phyloP scores from a whole-genome alignment of 2,329 filamentous ascomycete genomes.

The Dactylellina haptotyla region DNA sequence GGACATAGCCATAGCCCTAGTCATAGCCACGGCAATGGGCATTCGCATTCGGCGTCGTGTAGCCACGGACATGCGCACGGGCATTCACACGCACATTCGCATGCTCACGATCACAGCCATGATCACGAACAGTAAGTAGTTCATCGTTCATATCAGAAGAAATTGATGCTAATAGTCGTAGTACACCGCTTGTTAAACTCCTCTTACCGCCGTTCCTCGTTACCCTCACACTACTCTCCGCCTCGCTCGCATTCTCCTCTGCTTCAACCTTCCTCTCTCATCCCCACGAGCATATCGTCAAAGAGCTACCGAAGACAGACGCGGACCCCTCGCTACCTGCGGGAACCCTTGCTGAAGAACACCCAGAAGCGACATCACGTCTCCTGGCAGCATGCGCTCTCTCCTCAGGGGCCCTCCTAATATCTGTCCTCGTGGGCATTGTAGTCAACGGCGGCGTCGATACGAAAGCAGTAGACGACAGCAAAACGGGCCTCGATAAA shows the following conservation, averaged over 20 bases:
- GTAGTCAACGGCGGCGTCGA: constrained; percentile 27
- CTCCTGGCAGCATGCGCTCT: constrained; percentile 48
- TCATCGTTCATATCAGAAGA: background rate
- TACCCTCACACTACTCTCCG: constrained; percentile 44
- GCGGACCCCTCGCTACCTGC: background rate
- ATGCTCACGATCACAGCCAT: constrained; percentile 19
- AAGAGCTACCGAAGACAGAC: background rate
- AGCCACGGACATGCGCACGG: constrained; percentile 10
- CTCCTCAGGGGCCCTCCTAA: constrained; percentile 35
- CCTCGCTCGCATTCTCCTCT: constrained; percentile 49
- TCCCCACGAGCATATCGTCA: constrained; percentile 32
- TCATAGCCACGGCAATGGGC: constrained; percentile 12
- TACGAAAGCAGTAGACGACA: constrained; percentile 17
- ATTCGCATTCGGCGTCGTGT: constrained; percentile 10
- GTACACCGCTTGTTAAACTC: constrained; percentile 1
- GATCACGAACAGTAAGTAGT: constrained; percentile 26
- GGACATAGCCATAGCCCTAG: background rate
- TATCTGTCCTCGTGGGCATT: constrained; percentile 41
- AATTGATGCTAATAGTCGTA: constrained; percentile 17
- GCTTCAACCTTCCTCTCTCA: constrained; percentile 52
- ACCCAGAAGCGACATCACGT: constrained; percentile 26
- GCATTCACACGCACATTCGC: constrained; percentile 12
- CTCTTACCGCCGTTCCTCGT: constrained; percentile 42
- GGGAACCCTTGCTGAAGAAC: background rate
- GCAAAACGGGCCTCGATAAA: constrained; percentile 25